Base-by-base conservation (phyloP, 441 rosid species). In the Manihot esculenta region DNA sequence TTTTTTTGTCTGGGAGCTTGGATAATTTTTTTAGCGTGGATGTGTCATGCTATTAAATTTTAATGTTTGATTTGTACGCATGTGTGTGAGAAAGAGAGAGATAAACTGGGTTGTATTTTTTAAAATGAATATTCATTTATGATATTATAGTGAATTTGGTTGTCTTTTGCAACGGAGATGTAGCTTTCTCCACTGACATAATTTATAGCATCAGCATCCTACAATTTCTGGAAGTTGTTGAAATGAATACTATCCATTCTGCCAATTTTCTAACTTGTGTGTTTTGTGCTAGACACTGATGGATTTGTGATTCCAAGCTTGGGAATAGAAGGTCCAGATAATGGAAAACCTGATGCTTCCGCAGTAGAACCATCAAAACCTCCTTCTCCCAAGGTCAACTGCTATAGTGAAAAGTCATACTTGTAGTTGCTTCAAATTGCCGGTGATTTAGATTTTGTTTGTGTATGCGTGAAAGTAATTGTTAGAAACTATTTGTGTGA, bases 291-390 rank as follows among this genome's bases (percentile, higher is more conserved):
- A 90, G 99, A 94, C 82, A 89, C 89, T 73, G 99, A 94, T 80
- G 99, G 89, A 81, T 94, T 88, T 68, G 96, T 92, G 86, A 88
- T 94, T 70, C 99, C 99, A 74, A 92, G 97, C 78, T 81, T 94
- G 89, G 99, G 85, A 78, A 80, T 87, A 51, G 90, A 73, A 56
- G 83, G 80, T 15, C 18, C 75, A 14, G 74, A 73, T 80, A 73
- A 77, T 60, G 79, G 65, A 1, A 79, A 73, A 56, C 68, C 60
- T 47, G 79, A 67, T 81, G 81, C 80, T 64, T 74, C 84, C 64
- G 77, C 84, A 80, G 73, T 67, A 68, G 85, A 84, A 64, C 57
- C 81, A 61, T 79, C 85, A 41, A 80, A 86, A 65, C 77, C 87
- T 72, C 82, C 93, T 82, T 74, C 92, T 72, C 89, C 88, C 18